Base-by-base conservation (phyloP, 2,329 filamentous ascomycete species). In the Diplodia sapinea region DNA sequence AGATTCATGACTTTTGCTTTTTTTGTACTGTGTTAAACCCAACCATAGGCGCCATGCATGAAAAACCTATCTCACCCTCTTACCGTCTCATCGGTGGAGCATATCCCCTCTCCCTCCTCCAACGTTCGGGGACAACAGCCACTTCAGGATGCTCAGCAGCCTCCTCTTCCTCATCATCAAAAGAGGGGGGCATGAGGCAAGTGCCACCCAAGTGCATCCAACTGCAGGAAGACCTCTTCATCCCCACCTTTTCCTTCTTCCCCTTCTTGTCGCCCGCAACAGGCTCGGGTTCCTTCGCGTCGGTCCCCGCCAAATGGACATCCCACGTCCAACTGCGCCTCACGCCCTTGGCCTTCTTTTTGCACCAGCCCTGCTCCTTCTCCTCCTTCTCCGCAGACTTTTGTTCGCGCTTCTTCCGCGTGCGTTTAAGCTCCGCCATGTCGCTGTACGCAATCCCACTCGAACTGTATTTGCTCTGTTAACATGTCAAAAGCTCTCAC, bases 391-490 rank as follows among this genome's bases (percentile, higher is more conserved):
- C 31, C 3, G 4, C 31, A 26, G 7, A 11, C 12, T 12, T 13
- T 15, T 26, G 17, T 47, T 8, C n/a, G 7, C 50, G 52, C 7
- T 23, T 23, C 29, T 17, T 49, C 31, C 50, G 20, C 40, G 52
- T 36, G 29, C 54, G 52, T 9, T 38, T 50, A 67, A 13, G 65
- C 20, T 62, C 77, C 54, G 68, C 69, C 26, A 70, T 81, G 82
- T 36, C 83, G 79, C 70, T 84, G 83, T 52, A 87, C 81, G 71
- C 85, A 86, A 72, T 85, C 82, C 85, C 85, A 87, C 76, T 87
- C 84, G 72, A 85, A 86, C 84, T 86, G 73, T 36, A 68, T 40
- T 56, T 43, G 17, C 6, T 31, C 20, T 62, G 49, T 23, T 33
- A 20, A 57, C 52, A 69, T 62, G 40, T 20, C 26, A 69, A 3